A percentile compares a stretch with the other conserved stretches of the same genome.
Conservation (phyloP, 352 stramenopile species). For the Phytopythium ostracodes region DNA sequence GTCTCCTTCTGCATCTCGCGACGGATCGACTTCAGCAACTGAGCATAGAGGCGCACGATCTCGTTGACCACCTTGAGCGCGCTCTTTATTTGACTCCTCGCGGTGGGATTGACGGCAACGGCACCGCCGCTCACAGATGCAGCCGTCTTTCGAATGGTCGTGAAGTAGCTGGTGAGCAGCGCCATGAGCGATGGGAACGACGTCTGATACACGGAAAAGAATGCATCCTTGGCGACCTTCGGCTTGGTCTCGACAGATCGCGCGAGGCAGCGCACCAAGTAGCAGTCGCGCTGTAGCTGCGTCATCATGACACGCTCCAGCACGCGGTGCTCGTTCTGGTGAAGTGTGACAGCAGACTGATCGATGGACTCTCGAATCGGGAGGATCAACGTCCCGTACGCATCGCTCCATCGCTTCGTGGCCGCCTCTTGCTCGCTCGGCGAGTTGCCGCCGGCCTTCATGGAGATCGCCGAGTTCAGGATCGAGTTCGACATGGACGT, state of each 20-base stretch:
- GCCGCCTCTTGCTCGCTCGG: slow-evolving; percentile 19
- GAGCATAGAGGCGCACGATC: slow-evolving; percentile 69
- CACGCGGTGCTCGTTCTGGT: slow-evolving; percentile 71
- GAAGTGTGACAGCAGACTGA: slow-evolving; percentile 54
- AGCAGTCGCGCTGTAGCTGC: slow-evolving; percentile 68
- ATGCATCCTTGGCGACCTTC: slow-evolving; percentile 70
- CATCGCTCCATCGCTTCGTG: slow-evolving; percentile 36
- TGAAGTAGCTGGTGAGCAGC: slow-evolving; percentile 68
- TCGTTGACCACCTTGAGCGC: slow-evolving; percentile 78
- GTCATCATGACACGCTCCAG: slow-evolving; percentile 58
- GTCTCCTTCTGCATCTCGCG: slow-evolving; percentile 81
- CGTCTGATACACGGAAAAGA: slow-evolving; percentile 58
- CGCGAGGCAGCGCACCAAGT: slow-evolving; percentile 61
- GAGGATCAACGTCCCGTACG: slow-evolving; percentile 54
- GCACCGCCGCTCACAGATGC: slow-evolving; percentile 6
- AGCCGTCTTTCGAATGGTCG: slow-evolving; percentile 50
- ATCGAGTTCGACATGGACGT: slow-evolving; percentile 80
- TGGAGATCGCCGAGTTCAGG: slow-evolving; percentile 68
- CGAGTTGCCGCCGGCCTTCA: slow-evolving; percentile 30
- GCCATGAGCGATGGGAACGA: slow-evolving; percentile 55
- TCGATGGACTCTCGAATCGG: slow-evolving; percentile 72
- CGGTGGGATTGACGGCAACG: slow-evolving; percentile 1
- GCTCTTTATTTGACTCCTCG: slow-evolving; percentile 39
- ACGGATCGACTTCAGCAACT: slow-evolving; percentile 74
- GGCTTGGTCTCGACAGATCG: slow-evolving; percentile 69